phyloP scores from a whole-genome alignment of 768 basidiomycete genomes.

The Boletales sp. region DNA sequence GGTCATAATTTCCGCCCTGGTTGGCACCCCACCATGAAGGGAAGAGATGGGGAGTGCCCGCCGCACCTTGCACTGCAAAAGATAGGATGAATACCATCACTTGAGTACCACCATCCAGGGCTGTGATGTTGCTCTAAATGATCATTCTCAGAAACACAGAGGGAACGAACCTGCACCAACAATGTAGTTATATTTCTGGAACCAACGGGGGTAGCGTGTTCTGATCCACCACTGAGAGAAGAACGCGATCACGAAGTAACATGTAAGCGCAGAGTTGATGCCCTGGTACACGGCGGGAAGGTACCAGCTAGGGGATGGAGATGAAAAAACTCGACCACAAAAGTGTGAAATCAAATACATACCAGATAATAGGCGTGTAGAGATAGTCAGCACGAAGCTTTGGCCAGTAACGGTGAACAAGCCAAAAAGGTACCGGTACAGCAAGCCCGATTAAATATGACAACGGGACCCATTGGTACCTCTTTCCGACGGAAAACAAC shows the following conservation, averaged over 20 bases:
- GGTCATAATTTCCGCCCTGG: conserved; percentile 40
- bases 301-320: neutral
- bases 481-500: conserved; percentile 28
- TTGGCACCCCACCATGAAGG: conserved; percentile 59
- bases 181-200: conserved; percentile 38
- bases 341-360: conserved; percentile 2
- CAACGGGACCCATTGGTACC: conserved; percentile 41
- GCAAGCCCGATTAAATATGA: conserved; percentile 31
- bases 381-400: conserved; percentile 22
- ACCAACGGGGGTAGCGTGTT: conserved; percentile 34
- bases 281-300: conserved; percentile 20
- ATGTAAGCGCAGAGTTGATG: conserved; percentile 25
- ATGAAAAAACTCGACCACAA: neutral
- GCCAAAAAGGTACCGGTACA: conserved; percentile 40
- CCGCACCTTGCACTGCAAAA: conserved; percentile 47
- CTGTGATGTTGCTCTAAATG: too few relatives aligned
- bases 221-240: conserved; percentile 38
- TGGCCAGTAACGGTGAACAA: conserved; percentile 36
- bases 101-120: conserved; percentile 30
- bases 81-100: conserved; percentile 54
- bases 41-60: conserved; percentile 45
- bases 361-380: conserved; percentile 31
- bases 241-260: conserved; percentile 24
- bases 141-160: too few relatives aligned
- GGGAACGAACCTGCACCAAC: too few relatives aligned